Percentiles rank a stretch among this genome's conserved stretches.
Conservation (phyloP, 495 filamentous ascomycete genomes). For the Aspergillus conjunctus region DNA sequence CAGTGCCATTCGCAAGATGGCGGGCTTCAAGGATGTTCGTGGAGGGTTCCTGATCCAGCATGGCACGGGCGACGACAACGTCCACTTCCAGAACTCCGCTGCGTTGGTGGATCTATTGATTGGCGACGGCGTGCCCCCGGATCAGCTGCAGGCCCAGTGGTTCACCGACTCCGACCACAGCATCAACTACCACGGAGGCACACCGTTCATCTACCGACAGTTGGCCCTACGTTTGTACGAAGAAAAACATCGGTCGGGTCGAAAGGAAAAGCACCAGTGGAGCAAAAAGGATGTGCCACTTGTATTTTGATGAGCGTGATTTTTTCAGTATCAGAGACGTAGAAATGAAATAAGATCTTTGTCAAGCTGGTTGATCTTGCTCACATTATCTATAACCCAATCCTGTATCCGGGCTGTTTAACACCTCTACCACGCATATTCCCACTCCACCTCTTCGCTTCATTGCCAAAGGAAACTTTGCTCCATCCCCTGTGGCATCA, state of each 20-base stretch:
- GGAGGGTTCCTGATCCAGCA: constrained; percentile 27
- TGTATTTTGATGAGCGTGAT: too few species aligned
- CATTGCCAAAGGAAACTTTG: too few species aligned
- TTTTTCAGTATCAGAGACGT: too few species aligned
- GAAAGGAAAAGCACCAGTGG: constrained; percentile 21
- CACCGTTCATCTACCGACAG: constrained; percentile 22
- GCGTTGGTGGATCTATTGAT: constrained; percentile 24
- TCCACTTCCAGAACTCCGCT: constrained; percentile 28
- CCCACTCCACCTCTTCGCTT: too few species aligned
- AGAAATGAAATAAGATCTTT: too few species aligned
- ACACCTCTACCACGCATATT: too few species aligned
- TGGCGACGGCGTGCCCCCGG: constrained; percentile 19
- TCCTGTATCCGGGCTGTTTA: too few species aligned
- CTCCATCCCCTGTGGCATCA: too few species aligned
- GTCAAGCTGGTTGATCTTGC: too few species aligned
- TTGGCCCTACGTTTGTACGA: constrained; percentile 19
- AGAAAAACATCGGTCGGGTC: constrained; percentile 16
- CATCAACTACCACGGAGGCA: constrained; percentile 23
- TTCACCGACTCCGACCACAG: constrained; percentile 29
- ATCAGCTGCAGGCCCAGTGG: constrained; percentile 26
- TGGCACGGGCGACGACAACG: constrained; percentile 28
- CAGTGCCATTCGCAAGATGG: constrained; percentile 20
- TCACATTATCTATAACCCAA: too few species aligned
- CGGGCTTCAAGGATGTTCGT: constrained; percentile 21
- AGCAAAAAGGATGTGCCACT: constrained; percentile 5